Evolutionary conservation across 192 early-diverging fungal genomes (phyloP).

Genomic region (Gaertneriomyces semiglobifer): DNA sequence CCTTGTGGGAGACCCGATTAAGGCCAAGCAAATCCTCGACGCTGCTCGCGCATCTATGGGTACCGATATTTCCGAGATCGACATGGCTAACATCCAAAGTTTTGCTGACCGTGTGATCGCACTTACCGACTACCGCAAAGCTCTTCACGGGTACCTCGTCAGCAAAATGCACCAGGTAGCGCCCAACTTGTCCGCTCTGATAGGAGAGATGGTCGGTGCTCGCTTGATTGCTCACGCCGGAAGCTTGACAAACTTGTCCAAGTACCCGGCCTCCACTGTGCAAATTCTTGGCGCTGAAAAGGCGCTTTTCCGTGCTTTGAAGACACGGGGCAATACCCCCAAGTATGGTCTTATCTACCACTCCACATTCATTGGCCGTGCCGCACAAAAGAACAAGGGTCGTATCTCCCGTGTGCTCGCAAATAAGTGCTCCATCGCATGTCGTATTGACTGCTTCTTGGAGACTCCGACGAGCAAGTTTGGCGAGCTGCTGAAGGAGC

Average conservation of each 20-base stretch:
- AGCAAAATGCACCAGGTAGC: constrained; percentile 95
- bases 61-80: constrained; percentile 92
- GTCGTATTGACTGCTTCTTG: constrained; percentile 93
- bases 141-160: constrained; percentile 85
- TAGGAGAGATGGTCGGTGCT: constrained; percentile 98
- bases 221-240: constrained; percentile 97
- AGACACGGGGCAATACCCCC: constrained; percentile 96
- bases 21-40: constrained; percentile 84
- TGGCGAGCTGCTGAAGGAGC: constrained; percentile 86
- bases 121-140: constrained; percentile 91
- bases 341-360: constrained; percentile 99
- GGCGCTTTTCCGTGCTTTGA: constrained; percentile 97
- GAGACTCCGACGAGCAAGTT: constrained; percentile 81
- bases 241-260: constrained; percentile 92
- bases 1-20: constrained; percentile 75
- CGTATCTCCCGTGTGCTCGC: constrained; percentile 96
- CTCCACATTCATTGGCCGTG: constrained; percentile 94
- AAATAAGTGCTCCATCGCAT: constrained; percentile 97
- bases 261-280: constrained; percentile 96
- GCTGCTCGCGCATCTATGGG: constrained; percentile 97
- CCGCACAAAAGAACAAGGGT: constrained; percentile 98
- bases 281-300: constrained; percentile 99
- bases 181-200: constrained; percentile 92
- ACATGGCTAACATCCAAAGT: constrained; percentile 91
- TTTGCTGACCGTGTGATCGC: constrained; percentile 90